A percentile compares a stretch with the other conserved stretches of the same genome.
These are phyloP conservation scores for Coemansia sp. DNA, from an alignment of 192 early-diverging fungal species.

Conservation along the genomic window DNA sequence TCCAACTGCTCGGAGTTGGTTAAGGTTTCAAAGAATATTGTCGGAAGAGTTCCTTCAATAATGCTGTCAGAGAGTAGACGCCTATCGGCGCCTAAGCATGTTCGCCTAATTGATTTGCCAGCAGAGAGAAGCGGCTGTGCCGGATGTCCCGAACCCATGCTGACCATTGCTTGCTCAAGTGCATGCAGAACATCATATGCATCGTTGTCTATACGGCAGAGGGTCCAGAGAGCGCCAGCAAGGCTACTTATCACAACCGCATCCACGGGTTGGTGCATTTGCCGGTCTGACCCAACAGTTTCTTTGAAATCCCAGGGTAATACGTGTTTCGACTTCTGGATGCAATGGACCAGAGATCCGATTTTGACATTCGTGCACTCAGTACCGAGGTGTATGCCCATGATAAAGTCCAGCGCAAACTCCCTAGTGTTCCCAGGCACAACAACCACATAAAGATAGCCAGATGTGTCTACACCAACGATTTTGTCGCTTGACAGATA, in stretches of 20 bases:
- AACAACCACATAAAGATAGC: constrained; percentile 25
- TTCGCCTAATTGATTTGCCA: constrained; percentile 10
- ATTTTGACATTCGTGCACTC: constrained; percentile 23
- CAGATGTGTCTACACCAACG: constrained; percentile 24
- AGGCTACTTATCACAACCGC: constrained; percentile 18
- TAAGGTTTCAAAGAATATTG: constrained; percentile 17
- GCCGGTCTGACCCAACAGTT: no score
- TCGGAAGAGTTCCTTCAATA: constrained; percentile 21
- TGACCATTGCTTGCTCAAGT: constrained; percentile 28
- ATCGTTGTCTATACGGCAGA: constrained; percentile 22
- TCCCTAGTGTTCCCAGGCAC: constrained; percentile 14
- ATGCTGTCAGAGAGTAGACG: constrained; percentile 5
- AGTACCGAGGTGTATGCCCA: constrained; percentile 31
- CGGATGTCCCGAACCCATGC: constrained; percentile 20
- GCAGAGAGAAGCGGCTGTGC: constrained; percentile 25
- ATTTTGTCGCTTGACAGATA: constrained; percentile 20
- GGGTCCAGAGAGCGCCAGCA: constrained; percentile 36
- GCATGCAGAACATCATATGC: constrained; percentile 18
- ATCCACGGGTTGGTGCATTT: not conserved
- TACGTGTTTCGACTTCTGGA: constrained; percentile 8
- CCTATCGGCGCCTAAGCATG: not conserved
- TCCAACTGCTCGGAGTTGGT: constrained; percentile 26
- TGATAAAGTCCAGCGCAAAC: constrained; percentile 35
- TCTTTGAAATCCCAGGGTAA: constrained; percentile 33
- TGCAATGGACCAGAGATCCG: constrained; percentile 12